A percentile compares a stretch with the other conserved stretches of the same genome.
These are phyloP conservation scores for Leptographium radiaticola DNA, from an alignment of 2,329 filamentous ascomycete species.

Conservation along the genomic window DNA sequence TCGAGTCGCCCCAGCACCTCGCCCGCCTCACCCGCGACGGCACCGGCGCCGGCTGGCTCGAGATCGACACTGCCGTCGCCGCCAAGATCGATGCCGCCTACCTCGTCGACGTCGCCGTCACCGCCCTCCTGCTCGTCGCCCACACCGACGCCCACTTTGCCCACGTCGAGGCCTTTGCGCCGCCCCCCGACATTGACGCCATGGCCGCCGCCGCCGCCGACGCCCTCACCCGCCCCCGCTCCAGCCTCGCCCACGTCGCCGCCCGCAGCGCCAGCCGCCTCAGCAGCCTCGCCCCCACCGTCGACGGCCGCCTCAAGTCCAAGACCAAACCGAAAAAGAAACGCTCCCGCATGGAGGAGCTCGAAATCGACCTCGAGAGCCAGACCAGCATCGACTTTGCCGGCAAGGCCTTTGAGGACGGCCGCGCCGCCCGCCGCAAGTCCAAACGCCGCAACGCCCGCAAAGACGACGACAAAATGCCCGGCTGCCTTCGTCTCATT, in stretches of 20 bases:
- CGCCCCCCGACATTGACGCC: conserved; percentile 19
- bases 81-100: conserved; percentile 47
- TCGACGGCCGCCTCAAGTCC: conserved; percentile 3
- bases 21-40: conserved; percentile 48
- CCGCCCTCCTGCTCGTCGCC: conserved; percentile 47
- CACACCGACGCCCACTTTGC: conserved; percentile 40
- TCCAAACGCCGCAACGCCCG: conserved; percentile 1
- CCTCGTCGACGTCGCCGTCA: conserved; percentile 47
- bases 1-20: conserved; percentile 46
- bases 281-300: conserved; percentile 6
- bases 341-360: conserved; percentile 34
- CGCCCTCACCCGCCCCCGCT: conserved; percentile 4
- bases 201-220: conserved; percentile 9
- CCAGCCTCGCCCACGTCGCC: not conserved
- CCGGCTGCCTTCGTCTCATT: conserved; percentile 32
- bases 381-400: conserved; percentile 34
- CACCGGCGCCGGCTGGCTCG: conserved; percentile 44
- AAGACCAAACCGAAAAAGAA: conserved; percentile 15
- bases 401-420: conserved; percentile 23
- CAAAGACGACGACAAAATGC: conserved; percentile 33
- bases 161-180: conserved; percentile 41
- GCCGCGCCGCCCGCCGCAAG: not conserved
- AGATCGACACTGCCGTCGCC: conserved; percentile 48
- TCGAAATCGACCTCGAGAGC: conserved; percentile 51
- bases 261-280: conserved; percentile 16